Conservation (phyloP, 441 rosid genomes). For the Eutrema salsugineum region DNA sequence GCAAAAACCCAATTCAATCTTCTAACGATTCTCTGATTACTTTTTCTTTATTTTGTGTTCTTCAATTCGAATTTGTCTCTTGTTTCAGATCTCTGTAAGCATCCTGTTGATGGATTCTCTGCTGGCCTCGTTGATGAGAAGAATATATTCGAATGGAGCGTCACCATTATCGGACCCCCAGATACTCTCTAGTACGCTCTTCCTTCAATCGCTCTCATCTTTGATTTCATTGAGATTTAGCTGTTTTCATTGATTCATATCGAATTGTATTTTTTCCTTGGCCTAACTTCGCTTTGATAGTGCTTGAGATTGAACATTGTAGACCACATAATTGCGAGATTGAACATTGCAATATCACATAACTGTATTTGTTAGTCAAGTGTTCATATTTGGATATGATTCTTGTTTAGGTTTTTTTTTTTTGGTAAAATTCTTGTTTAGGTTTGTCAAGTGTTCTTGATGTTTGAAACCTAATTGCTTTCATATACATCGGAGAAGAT, state of each 20-base stretch:
- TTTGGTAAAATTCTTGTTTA: not conserved
- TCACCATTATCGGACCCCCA: constrained; percentile 63
- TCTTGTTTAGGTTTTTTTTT: not conserved
- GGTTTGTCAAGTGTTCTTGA: not conserved
- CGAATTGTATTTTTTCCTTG: not conserved
- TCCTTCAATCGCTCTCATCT: not conserved
- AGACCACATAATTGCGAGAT: not conserved
- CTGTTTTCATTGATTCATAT: not conserved
- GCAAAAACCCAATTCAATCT: not conserved
- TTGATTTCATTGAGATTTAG: not conserved
- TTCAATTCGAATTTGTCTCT: constrained; percentile 26
- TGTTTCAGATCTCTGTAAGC: constrained; percentile 60
- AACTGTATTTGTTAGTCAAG: not conserved
- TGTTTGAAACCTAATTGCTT: not conserved
- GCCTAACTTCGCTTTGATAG: not conserved
- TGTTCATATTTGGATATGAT: not conserved
- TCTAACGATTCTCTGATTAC: constrained; percentile 3
- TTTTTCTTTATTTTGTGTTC: not conserved
- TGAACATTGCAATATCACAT: not conserved
- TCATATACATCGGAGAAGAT: not conserved
- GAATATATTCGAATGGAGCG: constrained; percentile 64
- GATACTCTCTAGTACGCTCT: constrained; percentile 52
- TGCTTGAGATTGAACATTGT: not conserved
- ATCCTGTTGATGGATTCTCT: constrained; percentile 66
- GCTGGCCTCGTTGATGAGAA: constrained; percentile 66